phyloP scores from a whole-genome alignment of 2,329 filamentous ascomycete genomes.

The Tolypocladium endophyticum region DNA sequence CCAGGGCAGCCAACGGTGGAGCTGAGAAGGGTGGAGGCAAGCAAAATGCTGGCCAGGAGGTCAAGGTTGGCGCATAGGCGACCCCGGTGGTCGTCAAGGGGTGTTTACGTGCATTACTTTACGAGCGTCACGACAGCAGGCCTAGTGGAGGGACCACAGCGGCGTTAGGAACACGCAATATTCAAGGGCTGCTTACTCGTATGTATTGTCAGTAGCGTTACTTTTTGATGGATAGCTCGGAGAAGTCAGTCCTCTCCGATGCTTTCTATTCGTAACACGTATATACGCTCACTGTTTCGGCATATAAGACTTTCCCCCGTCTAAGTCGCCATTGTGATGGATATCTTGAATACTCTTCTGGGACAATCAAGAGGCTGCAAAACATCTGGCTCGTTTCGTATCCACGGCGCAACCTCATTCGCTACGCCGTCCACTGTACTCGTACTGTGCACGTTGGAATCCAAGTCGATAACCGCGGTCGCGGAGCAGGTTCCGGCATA shows the following conservation, averaged over 20 bases:
- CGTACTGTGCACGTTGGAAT: no score
- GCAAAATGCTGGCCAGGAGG: background rate
- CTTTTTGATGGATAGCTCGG: background rate
- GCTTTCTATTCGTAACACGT: background rate
- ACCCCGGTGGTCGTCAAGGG: background rate
- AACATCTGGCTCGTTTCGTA: background rate
- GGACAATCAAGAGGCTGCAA: background rate
- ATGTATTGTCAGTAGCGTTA: background rate
- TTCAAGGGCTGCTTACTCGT: no score
- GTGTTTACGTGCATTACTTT: background rate
- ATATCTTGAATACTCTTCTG: background rate
- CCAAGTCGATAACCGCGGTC: no score
- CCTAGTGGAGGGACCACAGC: background rate
- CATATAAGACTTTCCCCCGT: background rate
- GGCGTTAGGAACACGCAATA: background rate
- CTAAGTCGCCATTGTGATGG: background rate
- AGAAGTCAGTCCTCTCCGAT: background rate
- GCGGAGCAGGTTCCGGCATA: background rate
- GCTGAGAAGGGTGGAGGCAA: conserved; percentile 1
- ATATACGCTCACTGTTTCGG: background rate
- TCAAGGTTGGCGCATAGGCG: conserved; percentile 1
- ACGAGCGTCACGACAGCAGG: background rate
- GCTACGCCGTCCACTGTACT: background rate
- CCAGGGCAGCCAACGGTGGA: conserved; percentile 2
- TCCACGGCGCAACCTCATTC: background rate